Conservation (phyloP, 2,329 filamentous ascomycete species). For the Clathrospora elynae region DNA sequence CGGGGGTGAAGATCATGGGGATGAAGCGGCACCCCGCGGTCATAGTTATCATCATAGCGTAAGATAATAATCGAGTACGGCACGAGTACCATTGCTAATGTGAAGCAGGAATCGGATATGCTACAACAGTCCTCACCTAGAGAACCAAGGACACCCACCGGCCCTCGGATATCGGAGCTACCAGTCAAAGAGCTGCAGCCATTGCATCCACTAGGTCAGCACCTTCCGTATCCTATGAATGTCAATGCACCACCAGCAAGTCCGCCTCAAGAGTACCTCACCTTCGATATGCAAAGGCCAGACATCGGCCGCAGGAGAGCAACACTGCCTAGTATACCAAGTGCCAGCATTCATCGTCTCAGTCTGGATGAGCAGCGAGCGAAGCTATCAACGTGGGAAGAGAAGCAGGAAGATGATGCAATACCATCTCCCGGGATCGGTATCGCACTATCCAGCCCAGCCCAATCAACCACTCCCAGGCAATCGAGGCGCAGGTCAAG, state of each 20-base stretch:
- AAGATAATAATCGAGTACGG: constrained; percentile 12
- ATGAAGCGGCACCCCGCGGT: constrained; percentile 26
- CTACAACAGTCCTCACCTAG: constrained; percentile 30
- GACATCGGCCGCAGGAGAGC: constrained; percentile 39
- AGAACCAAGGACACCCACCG: constrained; percentile 24
- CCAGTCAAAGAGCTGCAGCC: constrained; percentile 40
- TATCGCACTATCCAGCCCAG: constrained; percentile 43
- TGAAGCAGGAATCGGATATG: constrained; percentile 39
- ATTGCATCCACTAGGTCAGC: constrained; percentile 43
- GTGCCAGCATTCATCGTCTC: constrained; percentile 31
- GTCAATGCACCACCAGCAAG: constrained; percentile 47
- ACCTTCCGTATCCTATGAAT: constrained; percentile 50
- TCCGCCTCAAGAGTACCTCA: constrained; percentile 44
- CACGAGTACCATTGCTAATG: constrained; percentile 9
- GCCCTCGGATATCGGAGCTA: constrained; percentile 44
- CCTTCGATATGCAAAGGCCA: constrained; percentile 34
- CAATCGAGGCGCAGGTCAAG: constrained; percentile 44
- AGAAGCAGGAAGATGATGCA: constrained; percentile 31
- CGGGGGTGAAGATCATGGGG: constrained; percentile 28
- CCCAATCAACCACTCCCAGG: constrained; percentile 22
- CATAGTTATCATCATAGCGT: constrained; percentile 47
- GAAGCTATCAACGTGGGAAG: constrained; percentile 36
- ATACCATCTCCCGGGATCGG: constrained; percentile 42
- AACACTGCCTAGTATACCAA: constrained; percentile 42
- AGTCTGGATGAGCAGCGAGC: constrained; percentile 35